Conservation (phyloP, 1,139 yeast species). For the Yamadazyma spencermartinsiae region DNA sequence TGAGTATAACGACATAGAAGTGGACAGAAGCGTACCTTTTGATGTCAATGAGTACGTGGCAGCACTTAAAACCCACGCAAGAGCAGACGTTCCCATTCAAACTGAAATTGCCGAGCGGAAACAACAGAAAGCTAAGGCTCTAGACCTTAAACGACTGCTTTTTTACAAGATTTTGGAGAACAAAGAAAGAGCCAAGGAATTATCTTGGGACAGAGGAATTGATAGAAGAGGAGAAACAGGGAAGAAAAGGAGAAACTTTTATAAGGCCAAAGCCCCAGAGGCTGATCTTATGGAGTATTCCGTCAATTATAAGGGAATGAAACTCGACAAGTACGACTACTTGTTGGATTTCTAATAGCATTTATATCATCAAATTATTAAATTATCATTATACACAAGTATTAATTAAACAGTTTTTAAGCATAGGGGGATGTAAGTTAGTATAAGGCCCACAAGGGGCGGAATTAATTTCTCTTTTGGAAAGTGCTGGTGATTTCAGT, state of each 20-base stretch:
- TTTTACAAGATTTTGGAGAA: conserved; percentile 6
- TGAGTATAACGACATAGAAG: conserved; percentile 10
- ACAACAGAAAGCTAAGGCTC: conserved; percentile 4
- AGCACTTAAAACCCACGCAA: not conserved
- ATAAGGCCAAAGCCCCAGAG: conserved; percentile 1
- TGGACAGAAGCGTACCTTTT: conserved; percentile 7
- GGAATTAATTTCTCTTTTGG: conserved; percentile 30
- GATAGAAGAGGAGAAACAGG: conserved; percentile 1
- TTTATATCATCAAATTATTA: conserved; percentile 1
- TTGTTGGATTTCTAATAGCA: conserved; percentile 4
- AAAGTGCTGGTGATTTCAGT: conserved; percentile 52
- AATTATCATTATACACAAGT: conserved; percentile 2
- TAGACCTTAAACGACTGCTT: conserved; percentile 6
- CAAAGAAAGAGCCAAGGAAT: conserved; percentile 3
- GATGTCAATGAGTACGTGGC: conserved; percentile 6
- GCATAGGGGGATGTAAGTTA: not conserved
- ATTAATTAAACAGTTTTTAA: conserved; percentile 3
- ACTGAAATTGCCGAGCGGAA: not conserved
- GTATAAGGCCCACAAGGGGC: too few species aligned
- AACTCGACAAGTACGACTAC: conserved; percentile 11
- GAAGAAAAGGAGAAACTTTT: not conserved
- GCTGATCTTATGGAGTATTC: conserved; percentile 5
- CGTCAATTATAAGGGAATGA: conserved; percentile 11
- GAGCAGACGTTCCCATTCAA: not conserved
- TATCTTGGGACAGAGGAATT: conserved; percentile 14